Evolutionary conservation across 2,329 filamentous ascomycete species (phyloP).

Genomic region (Penicillium hordei): DNA sequence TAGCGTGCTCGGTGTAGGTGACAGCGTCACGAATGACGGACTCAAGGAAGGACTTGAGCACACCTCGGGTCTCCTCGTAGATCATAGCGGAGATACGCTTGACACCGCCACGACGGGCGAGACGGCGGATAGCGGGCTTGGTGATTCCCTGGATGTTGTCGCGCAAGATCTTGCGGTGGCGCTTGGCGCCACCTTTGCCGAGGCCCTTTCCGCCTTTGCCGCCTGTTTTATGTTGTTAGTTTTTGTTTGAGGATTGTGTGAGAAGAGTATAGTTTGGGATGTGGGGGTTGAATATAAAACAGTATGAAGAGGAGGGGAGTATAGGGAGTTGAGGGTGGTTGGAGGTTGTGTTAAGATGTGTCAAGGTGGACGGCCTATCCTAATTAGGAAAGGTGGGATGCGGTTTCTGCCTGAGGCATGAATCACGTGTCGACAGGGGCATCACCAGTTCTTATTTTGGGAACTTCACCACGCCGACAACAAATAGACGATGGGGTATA

Average conservation of each 20-base stretch:
- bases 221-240: constrained; percentile 54
- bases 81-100: constrained; percentile 99
- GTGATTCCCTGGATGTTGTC: constrained; percentile 99
- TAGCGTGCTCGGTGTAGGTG: constrained; percentile 81
- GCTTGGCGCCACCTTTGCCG: constrained; percentile 98
- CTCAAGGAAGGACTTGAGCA: constrained; percentile 81
- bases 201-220: constrained; percentile 97
- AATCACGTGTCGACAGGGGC: constrained; percentile 29
- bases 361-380: neutral
- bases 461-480: constrained; percentile 10
- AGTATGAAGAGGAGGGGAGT: neutral
- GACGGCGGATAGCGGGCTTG: constrained; percentile 98
- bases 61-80: constrained; percentile 79
- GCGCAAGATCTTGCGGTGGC: constrained; percentile 98
- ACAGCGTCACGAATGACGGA: constrained; percentile 76
- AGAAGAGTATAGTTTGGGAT: too few species aligned
- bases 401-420: constrained; percentile 19
- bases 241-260: neutral
- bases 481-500: neutral
- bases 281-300: neutral
- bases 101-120: constrained; percentile 98
- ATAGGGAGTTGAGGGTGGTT: neutral
- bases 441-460: constrained; percentile 14
- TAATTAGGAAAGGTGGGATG: constrained; percentile 12
- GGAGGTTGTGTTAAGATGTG: constrained; percentile 12